These are phyloP conservation scores for Cercis canadensis DNA, from an alignment of 306 rosid genomes.

Conservation along the genomic window DNA sequence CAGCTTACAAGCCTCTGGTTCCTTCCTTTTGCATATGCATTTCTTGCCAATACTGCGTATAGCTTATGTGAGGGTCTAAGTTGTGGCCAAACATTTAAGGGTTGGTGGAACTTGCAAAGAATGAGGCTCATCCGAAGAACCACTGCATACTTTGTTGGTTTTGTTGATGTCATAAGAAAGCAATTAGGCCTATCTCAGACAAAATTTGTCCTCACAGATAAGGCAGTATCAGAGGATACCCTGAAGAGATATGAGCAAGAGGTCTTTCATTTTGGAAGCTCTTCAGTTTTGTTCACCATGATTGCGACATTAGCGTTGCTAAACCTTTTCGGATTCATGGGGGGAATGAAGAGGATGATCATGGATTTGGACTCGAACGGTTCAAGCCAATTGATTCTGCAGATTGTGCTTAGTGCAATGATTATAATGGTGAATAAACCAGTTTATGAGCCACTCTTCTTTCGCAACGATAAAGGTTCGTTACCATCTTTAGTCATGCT, in stretches of 20 bases:
- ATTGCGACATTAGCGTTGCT: too few species aligned
- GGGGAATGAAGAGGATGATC: slow-evolving; percentile 46
- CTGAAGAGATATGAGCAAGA: slow-evolving; percentile 56
- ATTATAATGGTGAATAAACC: slow-evolving; percentile 37
- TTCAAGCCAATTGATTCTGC: slow-evolving; percentile 30
- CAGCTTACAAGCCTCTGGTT: slow-evolving; percentile 67
- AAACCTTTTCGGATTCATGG: slow-evolving; percentile 45
- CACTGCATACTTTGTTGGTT: slow-evolving; percentile 56
- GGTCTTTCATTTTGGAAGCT: too few species aligned
- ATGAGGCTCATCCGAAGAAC: slow-evolving; percentile 62
- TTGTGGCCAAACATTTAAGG: slow-evolving; percentile 51
- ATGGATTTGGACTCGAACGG: slow-evolving; percentile 13
- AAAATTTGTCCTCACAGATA: slow-evolving; percentile 52
- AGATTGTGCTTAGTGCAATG: slow-evolving; percentile 31
- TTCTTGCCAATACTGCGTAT: slow-evolving; percentile 46
- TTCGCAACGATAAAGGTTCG: slow-evolving; percentile 60
- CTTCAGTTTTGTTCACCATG: too few species aligned
- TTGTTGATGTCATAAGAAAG: slow-evolving; percentile 49
- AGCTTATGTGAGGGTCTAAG: slow-evolving; percentile 53
- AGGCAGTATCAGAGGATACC: slow-evolving; percentile 56
- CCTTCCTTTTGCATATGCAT: slow-evolving; percentile 68
- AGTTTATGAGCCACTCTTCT: slow-evolving; percentile 61
- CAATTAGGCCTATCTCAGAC: slow-evolving; percentile 63
- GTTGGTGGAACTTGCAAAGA: slow-evolving; percentile 76
- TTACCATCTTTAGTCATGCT: slow-evolving; percentile 50